These are phyloP conservation scores for Gremmenia infestans DNA, from an alignment of 2,329 filamentous ascomycete species.

Conservation along the genomic window DNA sequence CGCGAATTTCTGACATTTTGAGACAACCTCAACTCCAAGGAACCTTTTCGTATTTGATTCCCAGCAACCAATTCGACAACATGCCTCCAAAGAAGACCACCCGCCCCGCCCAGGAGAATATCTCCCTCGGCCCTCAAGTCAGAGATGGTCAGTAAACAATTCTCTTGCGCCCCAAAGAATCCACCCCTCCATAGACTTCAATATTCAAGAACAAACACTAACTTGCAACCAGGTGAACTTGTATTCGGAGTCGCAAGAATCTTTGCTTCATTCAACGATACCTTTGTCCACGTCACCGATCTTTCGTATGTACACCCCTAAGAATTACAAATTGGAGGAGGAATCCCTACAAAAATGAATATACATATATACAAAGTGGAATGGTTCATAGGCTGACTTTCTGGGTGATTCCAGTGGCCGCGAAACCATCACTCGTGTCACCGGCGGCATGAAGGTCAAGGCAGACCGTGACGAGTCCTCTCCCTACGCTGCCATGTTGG, in stretches of 20 bases:
- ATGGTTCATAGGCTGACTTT: conserved; percentile 54
- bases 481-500: conserved; percentile 99
- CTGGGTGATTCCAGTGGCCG: conserved; percentile 81
- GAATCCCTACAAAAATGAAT: not conserved
- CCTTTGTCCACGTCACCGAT: conserved; percentile 97
- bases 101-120: conserved; percentile 88
- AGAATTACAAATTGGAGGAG: conserved; percentile 11
- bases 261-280: conserved; percentile 69
- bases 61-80: conserved; percentile 43
- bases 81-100: conserved; percentile 95
- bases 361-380: conserved; percentile 19
- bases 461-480: conserved; percentile 99
- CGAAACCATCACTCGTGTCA: conserved; percentile 99
- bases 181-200: not conserved
- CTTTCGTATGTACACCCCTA: conserved; percentile 62
- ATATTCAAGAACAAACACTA: conserved; percentile 3
- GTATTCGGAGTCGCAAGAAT: conserved; percentile 77
- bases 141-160: conserved; percentile 68
- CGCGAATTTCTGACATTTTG: not conserved
- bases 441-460: conserved; percentile 99
- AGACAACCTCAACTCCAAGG: conserved; percentile 30
- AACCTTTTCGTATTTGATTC: conserved; percentile 1
- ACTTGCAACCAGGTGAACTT: conserved; percentile 54
- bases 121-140: conserved; percentile 94
- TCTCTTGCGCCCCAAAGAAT: not conserved